These are phyloP conservation scores for Prillingera fragicola DNA, from an alignment of 1,284 basidiomycete genomes.

Conservation along the genomic window DNA sequence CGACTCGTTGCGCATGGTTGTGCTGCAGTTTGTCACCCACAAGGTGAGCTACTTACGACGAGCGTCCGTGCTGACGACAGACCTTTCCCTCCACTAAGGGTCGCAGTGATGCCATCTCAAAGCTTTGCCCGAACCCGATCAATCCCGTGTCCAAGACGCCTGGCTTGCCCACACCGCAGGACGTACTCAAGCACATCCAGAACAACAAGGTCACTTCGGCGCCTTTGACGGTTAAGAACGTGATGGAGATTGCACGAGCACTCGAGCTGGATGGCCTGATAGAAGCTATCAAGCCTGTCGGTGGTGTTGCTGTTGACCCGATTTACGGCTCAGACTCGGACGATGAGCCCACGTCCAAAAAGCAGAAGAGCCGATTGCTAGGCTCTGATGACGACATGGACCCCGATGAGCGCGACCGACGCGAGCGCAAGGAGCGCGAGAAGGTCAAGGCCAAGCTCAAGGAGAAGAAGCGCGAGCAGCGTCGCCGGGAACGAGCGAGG, in stretches of 20 bases:
- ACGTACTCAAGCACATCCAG: conserved; percentile 32
- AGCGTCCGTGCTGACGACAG: conserved; percentile 10
- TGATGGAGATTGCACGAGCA: conserved; percentile 47
- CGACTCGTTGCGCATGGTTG: conserved; percentile 29
- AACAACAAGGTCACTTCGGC: conserved; percentile 27
- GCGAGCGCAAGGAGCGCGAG: conserved; percentile 21
- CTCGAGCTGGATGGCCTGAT: conserved; percentile 44
- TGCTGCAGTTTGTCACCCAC: conserved; percentile 27
- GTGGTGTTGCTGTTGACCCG: conserved; percentile 26
- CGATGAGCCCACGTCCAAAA: conserved; percentile 19
- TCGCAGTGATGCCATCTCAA: conserved; percentile 17
- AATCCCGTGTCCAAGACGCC: conserved; percentile 31
- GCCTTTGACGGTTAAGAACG: conserved; percentile 38
- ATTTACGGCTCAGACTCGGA: conserved; percentile 17
- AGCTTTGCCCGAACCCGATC: conserved; percentile 24
- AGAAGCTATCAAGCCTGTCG: conserved; percentile 43
- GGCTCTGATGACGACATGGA: conserved; percentile 24
- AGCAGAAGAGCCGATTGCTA: conserved; percentile 8
- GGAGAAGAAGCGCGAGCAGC: conserved; percentile 18
- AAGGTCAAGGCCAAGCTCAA: conserved; percentile 23
- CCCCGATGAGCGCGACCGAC: conserved; percentile 23
- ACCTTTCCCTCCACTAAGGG: conserved; percentile 27
- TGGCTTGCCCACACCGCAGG: conserved; percentile 30
- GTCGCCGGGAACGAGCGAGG: conserved; percentile 21
- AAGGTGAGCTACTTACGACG: conserved; percentile 22